Percentiles rank a stretch among this genome's conserved stretches.
These are phyloP conservation scores for Corchorus capsularis DNA, from an alignment of 345 rosid genomes.

Conservation along the genomic window DNA sequence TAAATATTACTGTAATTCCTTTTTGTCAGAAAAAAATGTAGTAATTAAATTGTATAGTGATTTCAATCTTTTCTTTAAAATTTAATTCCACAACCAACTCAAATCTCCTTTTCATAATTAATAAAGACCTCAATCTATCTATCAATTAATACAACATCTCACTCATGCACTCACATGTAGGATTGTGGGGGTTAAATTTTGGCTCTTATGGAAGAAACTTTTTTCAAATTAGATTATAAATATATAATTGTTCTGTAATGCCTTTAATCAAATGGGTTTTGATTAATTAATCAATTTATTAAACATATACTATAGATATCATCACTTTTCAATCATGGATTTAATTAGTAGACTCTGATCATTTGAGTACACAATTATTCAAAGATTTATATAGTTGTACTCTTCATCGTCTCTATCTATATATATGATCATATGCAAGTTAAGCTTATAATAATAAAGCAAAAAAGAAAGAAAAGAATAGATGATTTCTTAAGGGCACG, in stretches of 20 bases:
- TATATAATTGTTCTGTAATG: not conserved
- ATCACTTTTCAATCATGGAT: constrained; percentile 24
- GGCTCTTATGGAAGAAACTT: not conserved
- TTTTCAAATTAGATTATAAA: not conserved
- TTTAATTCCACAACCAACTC: constrained; percentile 7
- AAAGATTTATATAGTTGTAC: constrained; percentile 2
- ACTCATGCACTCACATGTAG: constrained; percentile 14
- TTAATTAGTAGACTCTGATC: not conserved
- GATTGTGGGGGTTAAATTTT: constrained; percentile 26
- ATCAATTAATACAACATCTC: not conserved
- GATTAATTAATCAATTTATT: not conserved
- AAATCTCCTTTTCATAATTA: constrained; percentile 4
- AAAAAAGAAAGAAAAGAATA: not conserved
- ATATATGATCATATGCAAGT: not conserved
- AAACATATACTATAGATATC: not conserved
- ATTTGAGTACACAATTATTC: not conserved
- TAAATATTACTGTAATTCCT: too few relatives aligned
- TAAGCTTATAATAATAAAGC: constrained; percentile 17
- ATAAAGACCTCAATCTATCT: not conserved
- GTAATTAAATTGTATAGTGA: not conserved
- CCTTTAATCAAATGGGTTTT: not conserved
- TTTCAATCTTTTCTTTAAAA: not conserved
- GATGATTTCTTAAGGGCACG: constrained; percentile 14
- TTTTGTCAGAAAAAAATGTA: too few relatives aligned
- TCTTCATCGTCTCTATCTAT: constrained; percentile 9